These are phyloP conservation scores for Debaryomyces subglobosus DNA, from an alignment of 1,139 yeast genomes.

Conservation along the genomic window DNA sequence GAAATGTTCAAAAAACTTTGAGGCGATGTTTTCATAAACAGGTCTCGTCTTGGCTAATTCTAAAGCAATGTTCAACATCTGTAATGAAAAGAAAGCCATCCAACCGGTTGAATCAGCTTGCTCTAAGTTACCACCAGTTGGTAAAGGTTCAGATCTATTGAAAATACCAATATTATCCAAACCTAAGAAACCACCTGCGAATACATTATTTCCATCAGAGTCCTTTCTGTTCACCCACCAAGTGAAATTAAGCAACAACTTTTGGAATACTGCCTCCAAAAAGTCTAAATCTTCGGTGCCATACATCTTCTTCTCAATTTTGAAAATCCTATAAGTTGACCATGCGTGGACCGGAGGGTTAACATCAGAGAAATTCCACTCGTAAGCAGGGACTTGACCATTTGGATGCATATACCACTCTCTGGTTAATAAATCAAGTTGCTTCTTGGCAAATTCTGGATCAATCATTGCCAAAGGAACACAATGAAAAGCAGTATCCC, in stretches of 20 bases:
- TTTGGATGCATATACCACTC: slow-evolving; percentile 99
- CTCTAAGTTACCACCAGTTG: slow-evolving; percentile 89
- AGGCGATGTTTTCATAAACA: slow-evolving; percentile 92
- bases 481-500: slow-evolving; percentile 98
- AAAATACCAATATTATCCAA: slow-evolving; percentile 93
- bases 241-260: slow-evolving; percentile 83
- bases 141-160: slow-evolving; percentile 92
- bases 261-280: slow-evolving; percentile 90
- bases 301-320: slow-evolving; percentile 85
- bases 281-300: slow-evolving; percentile 82
- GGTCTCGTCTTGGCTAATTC: slow-evolving; percentile 85
- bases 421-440: slow-evolving; percentile 81
- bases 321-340: slow-evolving; percentile 90
- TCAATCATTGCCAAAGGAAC: slow-evolving; percentile 94
- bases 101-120: slow-evolving; percentile 98
- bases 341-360: slow-evolving; percentile 98
- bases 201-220: slow-evolving; percentile 83
- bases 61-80: slow-evolving; percentile 91
- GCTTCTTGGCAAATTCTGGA: slow-evolving; percentile 91
- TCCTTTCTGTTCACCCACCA: slow-evolving; percentile 99
- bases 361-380: slow-evolving; percentile 95
- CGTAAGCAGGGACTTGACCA: slow-evolving; percentile 98
- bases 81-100: slow-evolving; percentile 95
- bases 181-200: slow-evolving; percentile 95
- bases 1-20: slow-evolving; percentile 94